Percentiles rank a stretch among this genome's conserved stretches.
phyloP scores from a whole-genome alignment of 495 filamentous ascomycete species.

The Neurospora sublineolata region DNA sequence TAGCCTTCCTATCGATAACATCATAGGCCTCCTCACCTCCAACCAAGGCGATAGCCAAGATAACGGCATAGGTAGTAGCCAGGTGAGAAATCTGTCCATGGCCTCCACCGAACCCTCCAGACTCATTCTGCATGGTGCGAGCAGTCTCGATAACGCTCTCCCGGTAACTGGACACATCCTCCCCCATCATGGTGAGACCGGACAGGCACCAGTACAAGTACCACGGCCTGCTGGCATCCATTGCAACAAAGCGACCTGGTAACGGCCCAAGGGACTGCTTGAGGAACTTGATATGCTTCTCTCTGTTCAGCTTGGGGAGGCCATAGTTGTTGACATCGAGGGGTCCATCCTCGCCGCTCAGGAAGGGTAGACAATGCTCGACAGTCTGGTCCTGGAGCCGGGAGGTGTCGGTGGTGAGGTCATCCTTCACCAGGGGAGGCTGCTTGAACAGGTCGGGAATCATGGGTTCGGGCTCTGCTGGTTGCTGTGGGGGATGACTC shows the following conservation, averaged over 20 bases:
- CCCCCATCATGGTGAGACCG: conserved; percentile 59
- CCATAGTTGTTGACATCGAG: conserved; percentile 50
- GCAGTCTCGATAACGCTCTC: conserved; percentile 60
- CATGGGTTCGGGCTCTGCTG: conserved; percentile 15
- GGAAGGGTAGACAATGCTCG: conserved; percentile 55
- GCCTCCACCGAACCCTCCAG: conserved; percentile 90
- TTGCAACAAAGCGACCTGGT: conserved; percentile 50
- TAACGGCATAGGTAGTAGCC: conserved; percentile 74
- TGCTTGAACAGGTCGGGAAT: conserved; percentile 56
- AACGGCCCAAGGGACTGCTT: conserved; percentile 51
- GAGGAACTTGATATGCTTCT: conserved; percentile 66
- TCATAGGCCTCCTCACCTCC: conserved; percentile 60
- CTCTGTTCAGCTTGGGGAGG: conserved; percentile 59
- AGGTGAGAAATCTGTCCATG: conserved; percentile 78
- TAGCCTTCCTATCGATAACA: conserved; percentile 64
- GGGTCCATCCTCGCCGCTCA: conserved; percentile 37
- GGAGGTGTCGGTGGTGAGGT: conserved; percentile 56
- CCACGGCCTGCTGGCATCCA: conserved; percentile 85
- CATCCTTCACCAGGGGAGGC: conserved; percentile 53
- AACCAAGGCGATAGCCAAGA: conserved; percentile 66
- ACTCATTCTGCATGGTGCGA: conserved; percentile 64
- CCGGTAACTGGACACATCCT: conserved; percentile 60
- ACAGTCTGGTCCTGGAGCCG: conserved; percentile 55
- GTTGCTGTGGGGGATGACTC: background rate
- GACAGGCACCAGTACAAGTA: conserved; percentile 82